Evolutionary conservation across 1,284 basidiomycete genomes (phyloP).

Genomic region (Coniferiporia sulphurascens): DNA sequence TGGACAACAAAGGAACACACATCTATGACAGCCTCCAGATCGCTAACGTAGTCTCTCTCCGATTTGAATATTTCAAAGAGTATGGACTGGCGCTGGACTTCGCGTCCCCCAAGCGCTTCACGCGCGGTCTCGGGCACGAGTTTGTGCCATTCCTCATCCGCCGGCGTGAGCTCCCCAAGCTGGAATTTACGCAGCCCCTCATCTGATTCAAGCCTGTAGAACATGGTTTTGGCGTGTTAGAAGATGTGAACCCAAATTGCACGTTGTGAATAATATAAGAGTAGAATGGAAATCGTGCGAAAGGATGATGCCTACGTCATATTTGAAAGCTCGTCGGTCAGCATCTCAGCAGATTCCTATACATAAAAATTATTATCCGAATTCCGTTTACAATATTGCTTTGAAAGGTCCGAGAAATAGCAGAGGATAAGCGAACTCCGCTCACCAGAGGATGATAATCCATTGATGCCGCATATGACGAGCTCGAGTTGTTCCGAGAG

Average conservation of each 20-base stretch:
- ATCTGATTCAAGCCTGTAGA: slow-evolving; percentile 50
- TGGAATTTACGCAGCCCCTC: slow-evolving; percentile 64
- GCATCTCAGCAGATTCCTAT: slow-evolving; percentile 26
- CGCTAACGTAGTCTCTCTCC: slow-evolving; percentile 75
- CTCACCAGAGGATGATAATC: not conserved
- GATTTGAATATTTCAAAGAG: slow-evolving; percentile 81
- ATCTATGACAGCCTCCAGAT: slow-evolving; percentile 63
- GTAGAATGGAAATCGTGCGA: not conserved
- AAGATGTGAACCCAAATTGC: not conserved
- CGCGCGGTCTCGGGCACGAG: slow-evolving; percentile 64
- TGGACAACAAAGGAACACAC: slow-evolving; percentile 33
- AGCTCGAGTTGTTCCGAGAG: slow-evolving; percentile 7
- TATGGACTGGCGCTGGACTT: slow-evolving; percentile 75
- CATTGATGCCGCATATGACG: slow-evolving; percentile 15
- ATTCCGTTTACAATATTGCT: not conserved
- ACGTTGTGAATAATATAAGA: not conserved
- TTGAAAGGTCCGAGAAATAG: not conserved
- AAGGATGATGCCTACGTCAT: slow-evolving; percentile 41
- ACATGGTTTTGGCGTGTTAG: slow-evolving; percentile 20
- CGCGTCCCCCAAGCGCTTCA: slow-evolving; percentile 63
- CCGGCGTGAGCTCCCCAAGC: slow-evolving; percentile 49
- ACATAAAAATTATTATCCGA: not conserved
- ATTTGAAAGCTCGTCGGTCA: slow-evolving; percentile 48
- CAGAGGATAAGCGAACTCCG: not conserved
- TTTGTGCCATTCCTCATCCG: slow-evolving; percentile 72